A percentile compares a stretch with the other conserved stretches of the same genome.
Evolutionary conservation across 164 flowering plant genomes (phyloP).

Genomic region (Nymphaea thermarum): DNA sequence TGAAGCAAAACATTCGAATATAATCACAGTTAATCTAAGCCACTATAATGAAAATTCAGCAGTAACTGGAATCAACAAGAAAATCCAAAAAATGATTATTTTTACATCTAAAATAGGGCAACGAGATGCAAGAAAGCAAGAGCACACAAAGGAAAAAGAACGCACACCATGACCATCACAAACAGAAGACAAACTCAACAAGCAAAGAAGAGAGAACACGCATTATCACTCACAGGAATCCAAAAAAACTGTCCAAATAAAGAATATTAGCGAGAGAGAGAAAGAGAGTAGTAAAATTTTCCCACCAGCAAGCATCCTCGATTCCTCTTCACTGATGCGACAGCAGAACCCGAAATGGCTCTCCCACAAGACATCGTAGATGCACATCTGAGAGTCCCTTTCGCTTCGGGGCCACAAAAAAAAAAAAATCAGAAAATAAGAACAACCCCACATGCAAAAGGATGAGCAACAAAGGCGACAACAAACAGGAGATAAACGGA

Average conservation of each 20-base stretch:
- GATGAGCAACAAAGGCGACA: not conserved
- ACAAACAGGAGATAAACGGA: not conserved
- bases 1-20: too few relatives aligned
- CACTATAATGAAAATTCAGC: too few relatives aligned
- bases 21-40: too few relatives aligned
- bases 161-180: not conserved
- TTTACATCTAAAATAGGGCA: too few relatives aligned
- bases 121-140: too few relatives aligned
- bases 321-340: constrained; percentile 39
- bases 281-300: not conserved
- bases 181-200: not conserved
- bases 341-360: constrained; percentile 68
- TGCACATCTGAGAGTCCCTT: constrained; percentile 71
- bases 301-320: constrained; percentile 39
- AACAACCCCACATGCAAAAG: not conserved
- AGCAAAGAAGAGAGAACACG: not conserved
- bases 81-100: too few relatives aligned
- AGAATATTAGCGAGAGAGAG: not conserved
- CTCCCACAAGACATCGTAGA: constrained; percentile 52
- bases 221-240: not conserved
- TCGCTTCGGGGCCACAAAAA: constrained; percentile 27
- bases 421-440: not conserved
- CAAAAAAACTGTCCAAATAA: not conserved
- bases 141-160: not conserved
- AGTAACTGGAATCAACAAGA: too few relatives aligned